Conservation (phyloP, 2,329 filamentous ascomycete genomes). For the Chaetomiaceae sp. region DNA sequence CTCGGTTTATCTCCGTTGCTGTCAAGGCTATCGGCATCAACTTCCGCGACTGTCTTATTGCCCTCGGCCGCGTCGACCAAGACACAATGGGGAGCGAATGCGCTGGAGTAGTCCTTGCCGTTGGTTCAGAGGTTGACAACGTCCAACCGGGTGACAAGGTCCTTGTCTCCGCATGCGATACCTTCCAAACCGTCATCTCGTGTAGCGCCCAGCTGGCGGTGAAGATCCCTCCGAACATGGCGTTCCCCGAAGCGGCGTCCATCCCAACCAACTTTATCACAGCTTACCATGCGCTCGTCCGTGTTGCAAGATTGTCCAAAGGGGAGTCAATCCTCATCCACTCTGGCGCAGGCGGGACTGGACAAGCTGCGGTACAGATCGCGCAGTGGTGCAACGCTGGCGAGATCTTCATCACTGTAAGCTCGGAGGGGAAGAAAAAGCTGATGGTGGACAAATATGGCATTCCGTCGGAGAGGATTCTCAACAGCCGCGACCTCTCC, state of each 20-base stretch:
- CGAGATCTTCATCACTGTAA: slow-evolving; percentile 5
- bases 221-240: slow-evolving; percentile 5
- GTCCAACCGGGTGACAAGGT: slow-evolving; percentile 26
- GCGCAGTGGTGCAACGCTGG: slow-evolving; percentile 7
- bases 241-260: slow-evolving; percentile 18
- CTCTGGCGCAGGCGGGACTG: slow-evolving; percentile 7
- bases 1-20: background rate
- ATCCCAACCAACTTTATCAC: slow-evolving; percentile 15
- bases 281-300: slow-evolving; percentile 27
- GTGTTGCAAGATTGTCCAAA: slow-evolving; percentile 18
- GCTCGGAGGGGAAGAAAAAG: slow-evolving; percentile 1
- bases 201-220: background rate
- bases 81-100: slow-evolving; percentile 24
- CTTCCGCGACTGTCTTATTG: slow-evolving; percentile 4
- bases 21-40: background rate
- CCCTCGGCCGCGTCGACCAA: background rate
- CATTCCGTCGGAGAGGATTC: slow-evolving; percentile 4
- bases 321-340: slow-evolving; percentile 26
- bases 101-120: slow-evolving; percentile 22
- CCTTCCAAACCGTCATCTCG: no score
- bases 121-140: slow-evolving; percentile 20
- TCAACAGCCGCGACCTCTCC: slow-evolving; percentile 6
- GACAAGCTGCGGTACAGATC: slow-evolving; percentile 13
- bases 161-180: no score
- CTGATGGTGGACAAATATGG: slow-evolving; percentile 6